Evolutionary conservation across 768 basidiomycete genomes (phyloP).

Genomic region (Suillus fuscotomentosus): DNA sequence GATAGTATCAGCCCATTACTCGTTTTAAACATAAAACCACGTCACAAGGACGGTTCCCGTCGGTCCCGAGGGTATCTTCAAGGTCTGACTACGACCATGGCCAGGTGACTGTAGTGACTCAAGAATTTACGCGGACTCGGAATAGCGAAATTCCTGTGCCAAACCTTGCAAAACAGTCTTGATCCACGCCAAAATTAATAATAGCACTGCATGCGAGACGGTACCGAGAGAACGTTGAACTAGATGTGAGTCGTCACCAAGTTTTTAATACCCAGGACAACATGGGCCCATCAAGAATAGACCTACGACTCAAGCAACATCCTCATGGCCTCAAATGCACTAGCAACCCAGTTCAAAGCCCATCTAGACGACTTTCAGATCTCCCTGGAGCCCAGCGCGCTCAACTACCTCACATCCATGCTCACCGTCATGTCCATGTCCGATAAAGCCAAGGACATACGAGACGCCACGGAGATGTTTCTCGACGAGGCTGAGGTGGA

Average conservation of each 20-base stretch:
- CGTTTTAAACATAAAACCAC: no score
- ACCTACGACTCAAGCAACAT: background rate
- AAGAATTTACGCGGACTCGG: no score
- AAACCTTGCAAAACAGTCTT: no score
- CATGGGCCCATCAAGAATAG: background rate
- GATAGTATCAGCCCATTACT: no score
- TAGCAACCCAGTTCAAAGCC: conserved; percentile 3
- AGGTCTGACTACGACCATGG: no score
- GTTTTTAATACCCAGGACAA: background rate
- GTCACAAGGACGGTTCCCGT: no score
- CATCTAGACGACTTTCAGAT: conserved; percentile 10
- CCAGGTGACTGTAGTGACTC: no score
- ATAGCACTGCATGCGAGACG: background rate
- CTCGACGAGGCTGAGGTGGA: conserved; percentile 11
- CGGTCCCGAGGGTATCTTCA: no score
- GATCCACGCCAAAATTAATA: no score
- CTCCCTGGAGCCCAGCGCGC: conserved; percentile 9
- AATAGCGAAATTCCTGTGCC: no score
- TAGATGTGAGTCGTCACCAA: conserved; percentile 1
- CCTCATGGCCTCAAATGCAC: conserved; percentile 1
- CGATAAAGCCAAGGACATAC: background rate
- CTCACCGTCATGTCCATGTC: conserved; percentile 9
- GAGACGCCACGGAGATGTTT: conserved; percentile 14
- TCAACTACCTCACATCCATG: conserved; percentile 13
- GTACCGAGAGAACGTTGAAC: background rate